Evolutionary conservation across 2,329 filamentous ascomycete species (phyloP).

Genomic region (Herpotrichia juniperi): DNA sequence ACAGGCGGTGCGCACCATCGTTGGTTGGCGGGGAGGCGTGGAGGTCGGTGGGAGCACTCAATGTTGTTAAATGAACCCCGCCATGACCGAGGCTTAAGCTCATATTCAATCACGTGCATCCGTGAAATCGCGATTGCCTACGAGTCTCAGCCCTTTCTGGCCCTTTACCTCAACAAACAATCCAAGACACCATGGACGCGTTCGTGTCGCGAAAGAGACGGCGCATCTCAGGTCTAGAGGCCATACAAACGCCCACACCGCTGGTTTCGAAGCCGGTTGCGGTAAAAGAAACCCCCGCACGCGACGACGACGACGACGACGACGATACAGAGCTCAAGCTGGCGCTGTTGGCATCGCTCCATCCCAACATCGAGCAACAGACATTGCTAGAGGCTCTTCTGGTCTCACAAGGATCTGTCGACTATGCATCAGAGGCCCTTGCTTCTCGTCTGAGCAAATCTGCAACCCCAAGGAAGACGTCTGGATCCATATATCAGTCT

Average conservation of each 20-base stretch:
- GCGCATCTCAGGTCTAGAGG: conserved; percentile 20
- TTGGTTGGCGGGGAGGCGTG: background rate
- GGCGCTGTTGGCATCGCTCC: conserved; percentile 79
- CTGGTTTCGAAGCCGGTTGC: background rate
- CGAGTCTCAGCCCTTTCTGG: background rate
- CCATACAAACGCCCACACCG: background rate
- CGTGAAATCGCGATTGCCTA: background rate
- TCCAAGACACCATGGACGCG: conserved; percentile 38
- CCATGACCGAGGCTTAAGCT: too few relatives aligned
- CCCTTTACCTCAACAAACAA: conserved; percentile 32
- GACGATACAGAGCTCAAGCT: conserved; percentile 91
- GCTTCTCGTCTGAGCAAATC: conserved; percentile 30
- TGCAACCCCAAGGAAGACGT: conserved; percentile 41
- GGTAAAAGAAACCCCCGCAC: background rate
- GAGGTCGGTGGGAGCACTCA: background rate
- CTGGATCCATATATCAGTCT: conserved; percentile 51
- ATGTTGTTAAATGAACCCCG: too few relatives aligned
- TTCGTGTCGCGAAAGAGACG: conserved; percentile 47
- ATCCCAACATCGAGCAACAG: conserved; percentile 68
- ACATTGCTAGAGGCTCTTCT: conserved; percentile 79
- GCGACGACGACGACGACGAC: conserved; percentile 53
- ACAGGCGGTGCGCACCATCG: background rate
- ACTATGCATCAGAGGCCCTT: conserved; percentile 66
- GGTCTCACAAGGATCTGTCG: conserved; percentile 77
- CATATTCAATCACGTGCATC: conserved; percentile 1